Evolutionary conservation across 1,284 basidiomycete genomes (phyloP), one percentile per base, ranked within the genome.

Genomic region (Afroboletus lepidellus): DNA sequence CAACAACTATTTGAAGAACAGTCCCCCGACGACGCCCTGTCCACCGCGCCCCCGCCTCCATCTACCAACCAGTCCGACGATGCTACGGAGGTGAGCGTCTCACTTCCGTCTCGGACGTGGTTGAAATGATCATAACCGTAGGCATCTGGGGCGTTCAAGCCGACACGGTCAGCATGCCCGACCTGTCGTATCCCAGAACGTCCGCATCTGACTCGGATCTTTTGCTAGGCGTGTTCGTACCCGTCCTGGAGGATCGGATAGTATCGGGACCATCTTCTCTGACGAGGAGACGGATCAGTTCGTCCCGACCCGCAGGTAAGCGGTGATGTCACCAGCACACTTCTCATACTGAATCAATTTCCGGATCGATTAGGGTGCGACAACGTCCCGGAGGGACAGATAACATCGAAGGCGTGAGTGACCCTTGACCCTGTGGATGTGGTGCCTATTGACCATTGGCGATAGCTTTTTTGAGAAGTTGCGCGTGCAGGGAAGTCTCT

Each of bases 281-380:
- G 73, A n/a, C n/a, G n/a, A 74, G 3, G 70, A 69, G 6, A 39
- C 60, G 3, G 72, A 75, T 34, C 71, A 74, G 44, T 87, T 85
- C 64, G 79, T 81, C 57, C 85, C 85, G 3, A 84, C 84, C n/a
- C 79, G 85, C 59, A 77, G 80, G 85, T 83, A 66, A 25, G 71
- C 48, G 36, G 11, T 21, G 2, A 30, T 23, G 21, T 43, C 36
- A 3, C 23, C 13, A 8, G 1, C 16, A 5, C 46, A 18, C 33
- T 1, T 6, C 29, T 7, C 9, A 7, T 48, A 24, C 34, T 41
- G 30, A 54, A 11, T 36, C 45, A 16, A 44, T 20, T 1, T 16
- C 21, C 13, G 13, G n/a, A n/a, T 47, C 37, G 36, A 1, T 33
- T 37, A 84, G 82, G 52, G 83, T 84, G 36, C 72, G 81, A 53